Conservation (phyloP, 768 basidiomycete species). For the Suillus spraguei region DNA sequence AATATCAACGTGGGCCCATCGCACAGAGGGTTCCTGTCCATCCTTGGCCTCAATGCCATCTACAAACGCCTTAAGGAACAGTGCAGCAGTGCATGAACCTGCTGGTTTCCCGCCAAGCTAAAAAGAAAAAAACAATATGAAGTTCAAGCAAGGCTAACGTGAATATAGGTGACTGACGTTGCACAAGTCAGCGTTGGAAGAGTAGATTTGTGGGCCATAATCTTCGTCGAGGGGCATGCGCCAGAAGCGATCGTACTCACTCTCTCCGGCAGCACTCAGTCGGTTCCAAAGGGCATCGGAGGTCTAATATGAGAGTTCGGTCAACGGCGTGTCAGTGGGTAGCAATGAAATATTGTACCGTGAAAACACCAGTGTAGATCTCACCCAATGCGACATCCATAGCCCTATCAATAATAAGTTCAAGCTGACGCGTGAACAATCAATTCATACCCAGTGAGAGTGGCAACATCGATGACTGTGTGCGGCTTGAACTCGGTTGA, state of each 20-base stretch:
- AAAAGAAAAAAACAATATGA: not conserved
- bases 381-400: slow-evolving; percentile 76
- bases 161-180: slow-evolving; percentile 39
- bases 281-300: slow-evolving; percentile 76
- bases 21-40: slow-evolving; percentile 53
- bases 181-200: slow-evolving; percentile 80
- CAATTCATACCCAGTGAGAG: slow-evolving; percentile 68
- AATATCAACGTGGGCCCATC: slow-evolving; percentile 91
- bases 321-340: not conserved
- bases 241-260: slow-evolving; percentile 86
- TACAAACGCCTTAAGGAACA: slow-evolving; percentile 86
- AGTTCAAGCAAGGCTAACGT: slow-evolving; percentile 3
- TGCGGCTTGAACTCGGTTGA: slow-evolving; percentile 77
- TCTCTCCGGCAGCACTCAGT: slow-evolving; percentile 68
- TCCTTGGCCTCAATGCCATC: slow-evolving; percentile 69
- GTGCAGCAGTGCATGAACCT: slow-evolving; percentile 79
- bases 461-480: slow-evolving; percentile 86
- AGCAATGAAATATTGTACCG: slow-evolving; percentile 42
- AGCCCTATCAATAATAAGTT: slow-evolving; percentile 47
- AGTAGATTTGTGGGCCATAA: slow-evolving; percentile 74
- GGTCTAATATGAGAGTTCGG: slow-evolving; percentile 41
- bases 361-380: slow-evolving; percentile 76
- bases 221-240: slow-evolving; percentile 88
- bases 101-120: slow-evolving; percentile 74
- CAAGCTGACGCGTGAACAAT: not conserved